Evolutionary conservation across 1,284 basidiomycete species (phyloP).

Genomic region (Leccinum angustisporum): DNA sequence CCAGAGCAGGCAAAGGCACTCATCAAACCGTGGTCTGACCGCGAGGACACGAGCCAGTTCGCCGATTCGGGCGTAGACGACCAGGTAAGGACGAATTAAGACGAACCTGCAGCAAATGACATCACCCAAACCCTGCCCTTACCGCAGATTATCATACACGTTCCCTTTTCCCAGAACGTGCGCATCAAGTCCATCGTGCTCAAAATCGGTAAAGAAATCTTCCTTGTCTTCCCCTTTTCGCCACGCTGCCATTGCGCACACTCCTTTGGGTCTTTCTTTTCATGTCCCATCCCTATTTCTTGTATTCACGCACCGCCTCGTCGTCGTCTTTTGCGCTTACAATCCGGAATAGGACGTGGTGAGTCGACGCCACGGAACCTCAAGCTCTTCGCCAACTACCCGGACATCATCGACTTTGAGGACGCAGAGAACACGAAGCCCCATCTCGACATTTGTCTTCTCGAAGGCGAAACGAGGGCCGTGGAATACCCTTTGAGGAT

Average conservation of each 20-base stretch:
- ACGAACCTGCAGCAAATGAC: background rate
- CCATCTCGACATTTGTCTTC: constrained; percentile 67
- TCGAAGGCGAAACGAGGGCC: constrained; percentile 64
- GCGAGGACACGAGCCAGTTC: constrained; percentile 64
- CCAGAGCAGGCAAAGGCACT: constrained; percentile 73
- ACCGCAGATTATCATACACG: constrained; percentile 69
- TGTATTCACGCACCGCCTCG: constrained; percentile 1
- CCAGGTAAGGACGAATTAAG: constrained; percentile 49
- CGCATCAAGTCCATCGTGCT: constrained; percentile 69
- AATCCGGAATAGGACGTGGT: constrained; percentile 55
- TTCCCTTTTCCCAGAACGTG: constrained; percentile 79
- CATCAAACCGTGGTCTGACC: constrained; percentile 78
- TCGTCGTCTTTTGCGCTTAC: background rate
- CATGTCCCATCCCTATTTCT: constrained; percentile 4
- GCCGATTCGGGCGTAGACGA: constrained; percentile 78
- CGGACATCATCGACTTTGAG: constrained; percentile 72
- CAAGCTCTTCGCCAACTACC: constrained; percentile 67
- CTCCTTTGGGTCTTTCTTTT: background rate
- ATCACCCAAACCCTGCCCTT: constrained; percentile 13
- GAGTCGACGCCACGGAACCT: constrained; percentile 65
- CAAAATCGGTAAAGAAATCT: constrained; percentile 57
- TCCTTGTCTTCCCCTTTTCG: constrained; percentile 8
- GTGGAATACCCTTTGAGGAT: constrained; percentile 77
- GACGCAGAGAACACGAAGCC: constrained; percentile 67
- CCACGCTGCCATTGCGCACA: constrained; percentile 10